Evolutionary conservation across 768 basidiomycete species (phyloP).

Genomic region (Psilocybe tampanensis): DNA sequence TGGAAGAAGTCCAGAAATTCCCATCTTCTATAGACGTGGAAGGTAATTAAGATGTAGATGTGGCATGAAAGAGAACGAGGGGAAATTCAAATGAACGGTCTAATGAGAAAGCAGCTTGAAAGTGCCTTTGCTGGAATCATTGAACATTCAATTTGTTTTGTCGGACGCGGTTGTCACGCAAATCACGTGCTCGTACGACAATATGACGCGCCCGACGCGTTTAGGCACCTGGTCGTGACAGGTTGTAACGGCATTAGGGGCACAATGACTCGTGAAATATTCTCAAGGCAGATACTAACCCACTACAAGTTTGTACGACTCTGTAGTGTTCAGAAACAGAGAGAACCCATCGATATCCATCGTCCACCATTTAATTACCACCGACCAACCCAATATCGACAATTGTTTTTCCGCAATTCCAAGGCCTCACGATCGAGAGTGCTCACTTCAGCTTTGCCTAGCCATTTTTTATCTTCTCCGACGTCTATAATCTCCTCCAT

Average conservation of each 20-base stretch:
- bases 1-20: constrained; percentile 88
- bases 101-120: neutral
- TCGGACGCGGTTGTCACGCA: constrained; percentile 15
- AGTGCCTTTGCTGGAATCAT: neutral
- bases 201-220: too few species aligned
- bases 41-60: neutral
- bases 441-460: constrained; percentile 46
- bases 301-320: too few species aligned
- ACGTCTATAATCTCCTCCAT: constrained; percentile 45
- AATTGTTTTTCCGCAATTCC: constrained; percentile 54
- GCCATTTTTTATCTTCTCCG: constrained; percentile 42
- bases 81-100: neutral
- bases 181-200: neutral
- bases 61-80: constrained; percentile 7
- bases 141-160: neutral
- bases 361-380: constrained; percentile 32
- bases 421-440: constrained; percentile 51
- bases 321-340: neutral
- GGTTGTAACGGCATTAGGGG: too few species aligned
- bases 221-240: too few species aligned
- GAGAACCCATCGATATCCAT: too few species aligned
- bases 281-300: too few species aligned
- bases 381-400: constrained; percentile 64
- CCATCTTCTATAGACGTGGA: constrained; percentile 54
- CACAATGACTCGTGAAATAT: too few species aligned